phyloP scores from a whole-genome alignment of 2,329 filamentous ascomycete species.

The Aspergillus transmontanensis region DNA sequence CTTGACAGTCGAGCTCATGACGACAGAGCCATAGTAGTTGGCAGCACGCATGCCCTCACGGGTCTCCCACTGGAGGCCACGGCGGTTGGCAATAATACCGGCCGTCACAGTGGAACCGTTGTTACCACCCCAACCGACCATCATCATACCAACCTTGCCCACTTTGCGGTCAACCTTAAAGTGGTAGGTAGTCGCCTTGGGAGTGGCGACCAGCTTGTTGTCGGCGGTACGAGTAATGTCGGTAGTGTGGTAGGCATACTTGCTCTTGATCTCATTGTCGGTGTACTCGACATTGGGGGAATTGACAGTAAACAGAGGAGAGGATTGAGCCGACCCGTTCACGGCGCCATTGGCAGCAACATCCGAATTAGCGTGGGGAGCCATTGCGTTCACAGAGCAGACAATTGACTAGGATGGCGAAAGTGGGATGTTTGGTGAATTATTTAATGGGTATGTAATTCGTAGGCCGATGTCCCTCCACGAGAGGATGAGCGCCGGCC shows the following conservation, averaged over 20 bases:
- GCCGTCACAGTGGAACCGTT: constrained; percentile 97
- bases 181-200: constrained; percentile 88
- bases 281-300: constrained; percentile 94
- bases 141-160: constrained; percentile 93
- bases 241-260: constrained; percentile 96
- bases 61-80: constrained; percentile 85
- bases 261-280: constrained; percentile 83
- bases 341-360: constrained; percentile 55
- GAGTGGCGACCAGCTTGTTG: constrained; percentile 80
- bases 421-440: constrained; percentile 45
- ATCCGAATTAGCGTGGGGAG: constrained; percentile 79
- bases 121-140: constrained; percentile 97
- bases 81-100: constrained; percentile 94
- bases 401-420: constrained; percentile 51
- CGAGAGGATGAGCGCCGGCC: constrained; percentile 89
- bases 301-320: constrained; percentile 76
- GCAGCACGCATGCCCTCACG: constrained; percentile 81
- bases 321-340: constrained; percentile 53
- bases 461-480: constrained; percentile 72
- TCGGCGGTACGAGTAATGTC: constrained; percentile 70
- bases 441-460: constrained; percentile 49
- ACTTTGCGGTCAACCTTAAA: constrained; percentile 97
- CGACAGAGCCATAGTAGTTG: constrained; percentile 97
- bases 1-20: constrained; percentile 98
- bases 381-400: constrained; percentile 65